Percentiles rank a stretch among this genome's conserved stretches.
Conservation (phyloP, 2,329 filamentous ascomycete genomes). For the Basipetospora sp. region DNA sequence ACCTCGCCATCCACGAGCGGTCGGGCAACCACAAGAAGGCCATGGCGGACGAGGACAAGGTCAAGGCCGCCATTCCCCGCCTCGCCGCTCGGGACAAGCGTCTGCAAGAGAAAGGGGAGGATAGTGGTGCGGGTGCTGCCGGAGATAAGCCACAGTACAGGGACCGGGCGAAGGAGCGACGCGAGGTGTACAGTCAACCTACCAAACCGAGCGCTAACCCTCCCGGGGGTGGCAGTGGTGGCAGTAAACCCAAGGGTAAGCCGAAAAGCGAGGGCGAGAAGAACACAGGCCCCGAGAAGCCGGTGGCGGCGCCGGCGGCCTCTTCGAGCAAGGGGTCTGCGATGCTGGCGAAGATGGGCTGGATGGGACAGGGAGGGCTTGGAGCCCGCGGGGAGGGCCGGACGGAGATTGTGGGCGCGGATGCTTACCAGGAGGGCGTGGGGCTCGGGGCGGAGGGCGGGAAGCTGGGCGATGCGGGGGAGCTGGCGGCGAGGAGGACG, state of each 20-base stretch:
- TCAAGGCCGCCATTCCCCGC: constrained; percentile 33
- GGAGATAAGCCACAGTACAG: constrained; percentile 32
- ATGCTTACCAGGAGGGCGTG: constrained; percentile 52
- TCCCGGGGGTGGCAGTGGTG: too few relatives aligned
- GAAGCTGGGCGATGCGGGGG: constrained; percentile 53
- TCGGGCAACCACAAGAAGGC: constrained; percentile 28
- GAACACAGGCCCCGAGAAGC: constrained; percentile 12
- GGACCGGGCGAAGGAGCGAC: constrained; percentile 54
- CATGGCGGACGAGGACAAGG: constrained; percentile 24
- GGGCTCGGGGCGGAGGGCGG: constrained; percentile 55
- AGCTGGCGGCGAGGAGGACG: constrained; percentile 48
- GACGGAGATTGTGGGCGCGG: constrained; percentile 48
- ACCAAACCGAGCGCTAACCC: constrained; percentile 34
- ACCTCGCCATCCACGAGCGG: constrained; percentile 27
- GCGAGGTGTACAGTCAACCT: constrained; percentile 46
- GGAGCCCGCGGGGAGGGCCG: constrained; percentile 48
- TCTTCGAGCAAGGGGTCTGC: constrained; percentile 47
- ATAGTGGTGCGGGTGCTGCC: constrained; percentile 2
- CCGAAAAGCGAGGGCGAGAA: constrained; percentile 17
- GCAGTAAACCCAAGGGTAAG: constrained; percentile 16
- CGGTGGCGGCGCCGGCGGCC: constrained; percentile 17
- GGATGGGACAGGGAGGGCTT: constrained; percentile 52
- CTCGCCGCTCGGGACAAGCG: constrained; percentile 25
- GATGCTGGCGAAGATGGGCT: constrained; percentile 59
- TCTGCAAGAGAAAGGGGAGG: constrained; percentile 16